A percentile compares a stretch with the other conserved stretches of the same genome.
Conservation (phyloP, 345 rosid genomes). For the Dipteronia sinensis region DNA sequence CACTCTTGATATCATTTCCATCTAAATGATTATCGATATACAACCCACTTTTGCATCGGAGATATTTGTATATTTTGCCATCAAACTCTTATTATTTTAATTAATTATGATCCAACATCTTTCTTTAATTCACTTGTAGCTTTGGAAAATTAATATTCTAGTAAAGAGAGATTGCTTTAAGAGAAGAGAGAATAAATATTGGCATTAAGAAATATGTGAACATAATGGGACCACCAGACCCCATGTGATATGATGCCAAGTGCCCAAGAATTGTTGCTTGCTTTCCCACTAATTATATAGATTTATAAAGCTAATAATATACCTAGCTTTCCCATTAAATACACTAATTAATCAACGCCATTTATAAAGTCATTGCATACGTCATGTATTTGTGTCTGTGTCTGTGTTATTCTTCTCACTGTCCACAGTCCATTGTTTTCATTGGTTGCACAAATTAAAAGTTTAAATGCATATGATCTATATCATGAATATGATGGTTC, state of each 20-base stretch:
- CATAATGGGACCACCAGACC: constrained; percentile 23
- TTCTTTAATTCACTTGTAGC: not conserved
- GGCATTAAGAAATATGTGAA: not conserved
- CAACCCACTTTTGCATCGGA: too few species aligned
- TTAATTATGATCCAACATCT: not conserved
- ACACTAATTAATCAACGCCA: not conserved
- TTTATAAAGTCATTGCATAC: constrained; percentile 4
- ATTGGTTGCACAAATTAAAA: not conserved
- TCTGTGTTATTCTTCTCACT: not conserved
- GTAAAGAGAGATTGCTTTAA: constrained; percentile 14
- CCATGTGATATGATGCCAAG: constrained; percentile 24
- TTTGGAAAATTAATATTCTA: not conserved
- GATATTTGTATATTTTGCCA: too few species aligned
- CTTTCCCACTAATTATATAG: constrained; percentile 15
- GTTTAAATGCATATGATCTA: not conserved
- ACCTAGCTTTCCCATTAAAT: not conserved
- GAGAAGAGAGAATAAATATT: not conserved
- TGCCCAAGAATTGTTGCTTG: constrained; percentile 20
- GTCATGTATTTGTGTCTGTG: too few species aligned
- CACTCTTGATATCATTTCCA: too few species aligned
- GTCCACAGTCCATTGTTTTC: not conserved
- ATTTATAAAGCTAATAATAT: not conserved
- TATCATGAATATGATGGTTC: not conserved
- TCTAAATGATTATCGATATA: too few species aligned
- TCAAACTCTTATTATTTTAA: not conserved